Evolutionary conservation across 164 flowering plant species (phyloP).

Genomic region (Aristolochia fimbriata): DNA sequence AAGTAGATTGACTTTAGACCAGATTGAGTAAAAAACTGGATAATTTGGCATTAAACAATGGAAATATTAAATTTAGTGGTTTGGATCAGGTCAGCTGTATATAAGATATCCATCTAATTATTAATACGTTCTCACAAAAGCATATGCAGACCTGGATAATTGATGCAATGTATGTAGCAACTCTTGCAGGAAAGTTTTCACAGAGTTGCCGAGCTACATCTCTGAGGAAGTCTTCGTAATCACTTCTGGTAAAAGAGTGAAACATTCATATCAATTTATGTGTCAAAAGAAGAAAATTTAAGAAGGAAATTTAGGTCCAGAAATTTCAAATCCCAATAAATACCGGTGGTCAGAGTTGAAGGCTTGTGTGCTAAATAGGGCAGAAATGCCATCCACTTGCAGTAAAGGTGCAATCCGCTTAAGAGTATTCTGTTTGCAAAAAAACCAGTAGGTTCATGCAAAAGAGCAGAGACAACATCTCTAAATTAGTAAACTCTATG

Average conservation of each 20-base stretch:
- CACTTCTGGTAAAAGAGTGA: conserved; percentile 44
- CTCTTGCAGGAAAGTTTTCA: conserved; percentile 44
- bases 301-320: background rate
- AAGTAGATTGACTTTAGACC: too few species aligned
- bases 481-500: too few species aligned
- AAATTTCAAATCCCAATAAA: background rate
- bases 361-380: conserved; percentile 35
- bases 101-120: too few species aligned
- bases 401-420: conserved; percentile 38
- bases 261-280: background rate
- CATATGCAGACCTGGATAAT: conserved; percentile 51
- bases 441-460: background rate
- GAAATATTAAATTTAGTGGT: too few species aligned
- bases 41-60: too few species aligned
- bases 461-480: too few species aligned
- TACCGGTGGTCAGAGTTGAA: conserved; percentile 84
- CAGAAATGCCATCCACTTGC: conserved; percentile 40
- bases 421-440: conserved; percentile 45
- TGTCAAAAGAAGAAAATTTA: background rate
- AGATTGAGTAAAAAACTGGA: too few species aligned
- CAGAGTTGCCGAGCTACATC: conserved; percentile 56
- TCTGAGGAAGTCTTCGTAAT: conserved; percentile 73
- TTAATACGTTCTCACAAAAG: background rate
- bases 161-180: conserved; percentile 67
- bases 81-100: too few species aligned